Percentiles rank a stretch among this genome's conserved stretches.
phyloP scores from a whole-genome alignment of 2,329 filamentous ascomycete species.

The Hymenoscyphus scutula region DNA sequence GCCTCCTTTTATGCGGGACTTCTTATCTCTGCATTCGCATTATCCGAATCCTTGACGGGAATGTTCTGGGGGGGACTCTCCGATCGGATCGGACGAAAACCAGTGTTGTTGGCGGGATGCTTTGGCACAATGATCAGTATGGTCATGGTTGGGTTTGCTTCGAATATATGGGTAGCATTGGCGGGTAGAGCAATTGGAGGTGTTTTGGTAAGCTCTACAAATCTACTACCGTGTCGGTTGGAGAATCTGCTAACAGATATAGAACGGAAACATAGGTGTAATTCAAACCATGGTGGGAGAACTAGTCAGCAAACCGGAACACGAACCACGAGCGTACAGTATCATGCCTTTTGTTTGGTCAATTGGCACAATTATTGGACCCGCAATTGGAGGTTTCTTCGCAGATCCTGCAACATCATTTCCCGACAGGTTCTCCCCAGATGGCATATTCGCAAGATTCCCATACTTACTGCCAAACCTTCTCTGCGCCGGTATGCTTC shows the following conservation, averaged over 20 bases:
- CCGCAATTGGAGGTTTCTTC: constrained; percentile 83
- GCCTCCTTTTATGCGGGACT: constrained; percentile 86
- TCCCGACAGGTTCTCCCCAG: constrained; percentile 64
- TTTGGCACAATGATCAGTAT: constrained; percentile 80
- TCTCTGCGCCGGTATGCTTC: constrained; percentile 71
- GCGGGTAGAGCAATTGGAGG: constrained; percentile 74
- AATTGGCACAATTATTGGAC: constrained; percentile 84
- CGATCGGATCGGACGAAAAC: constrained; percentile 80
- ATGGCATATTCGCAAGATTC: constrained; percentile 70
- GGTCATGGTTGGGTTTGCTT: constrained; percentile 76
- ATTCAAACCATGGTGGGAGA: constrained; percentile 88
- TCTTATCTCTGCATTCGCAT: constrained; percentile 81
- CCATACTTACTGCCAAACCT: constrained; percentile 90
- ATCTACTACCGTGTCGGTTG: neutral
- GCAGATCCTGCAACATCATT: constrained; percentile 74
- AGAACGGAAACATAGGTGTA: constrained; percentile 85
- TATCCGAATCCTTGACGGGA: constrained; percentile 78
- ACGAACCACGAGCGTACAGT: constrained; percentile 83
- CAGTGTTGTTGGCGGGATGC: constrained; percentile 78
- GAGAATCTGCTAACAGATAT: neutral
- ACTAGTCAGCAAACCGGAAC: constrained; percentile 76
- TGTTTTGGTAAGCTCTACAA: constrained; percentile 47
- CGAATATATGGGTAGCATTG: constrained; percentile 81
- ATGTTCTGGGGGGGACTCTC: constrained; percentile 87
- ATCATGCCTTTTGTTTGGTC: constrained; percentile 96